Evolutionary conservation across 164 flowering plant genomes (phyloP).

Genomic region (Berberis thunbergii): DNA sequence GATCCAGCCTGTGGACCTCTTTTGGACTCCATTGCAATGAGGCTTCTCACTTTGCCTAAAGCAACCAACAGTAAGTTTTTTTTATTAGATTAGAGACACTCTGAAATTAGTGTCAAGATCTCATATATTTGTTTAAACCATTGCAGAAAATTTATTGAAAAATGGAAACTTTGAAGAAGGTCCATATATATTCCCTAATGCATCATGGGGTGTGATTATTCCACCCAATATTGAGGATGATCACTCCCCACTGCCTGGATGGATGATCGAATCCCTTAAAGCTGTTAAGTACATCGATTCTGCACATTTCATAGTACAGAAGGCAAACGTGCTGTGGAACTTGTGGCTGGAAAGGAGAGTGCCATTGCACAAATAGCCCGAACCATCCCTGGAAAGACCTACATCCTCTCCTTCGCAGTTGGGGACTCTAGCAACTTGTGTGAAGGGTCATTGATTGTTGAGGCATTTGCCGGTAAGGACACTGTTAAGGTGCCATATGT

Average conservation of each 20-base stretch:
- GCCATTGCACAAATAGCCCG: constrained; percentile 53
- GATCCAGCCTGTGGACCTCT: constrained; percentile 98
- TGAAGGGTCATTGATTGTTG: constrained; percentile 63
- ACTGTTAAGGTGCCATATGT: constrained; percentile 41
- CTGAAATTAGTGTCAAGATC: too few species aligned
- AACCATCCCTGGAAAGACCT: constrained; percentile 37
- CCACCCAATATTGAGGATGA: constrained; percentile 83
- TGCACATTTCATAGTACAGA: constrained; percentile 50
- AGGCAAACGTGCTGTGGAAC: constrained; percentile 69
- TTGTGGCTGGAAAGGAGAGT: constrained; percentile 79
- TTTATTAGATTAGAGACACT: too few species aligned
- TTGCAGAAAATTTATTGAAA: constrained; percentile 60
- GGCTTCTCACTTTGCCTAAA: constrained; percentile 57
- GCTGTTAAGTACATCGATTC: constrained; percentile 76
- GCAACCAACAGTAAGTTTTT: constrained; percentile 53
- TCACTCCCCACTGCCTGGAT: constrained; percentile 67
- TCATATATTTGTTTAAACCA: too few species aligned
- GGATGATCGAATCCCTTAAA: constrained; percentile 80
- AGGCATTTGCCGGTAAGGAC: constrained; percentile 50
- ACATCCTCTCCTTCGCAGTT: constrained; percentile 46
- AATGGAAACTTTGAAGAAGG: constrained; percentile 87
- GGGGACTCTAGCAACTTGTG: constrained; percentile 70
- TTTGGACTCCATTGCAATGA: constrained; percentile 66
- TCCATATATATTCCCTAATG: constrained; percentile 57
- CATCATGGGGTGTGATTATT: constrained; percentile 63